Conservation (phyloP, 2,329 filamentous ascomycete species). For the Talaromyces piceae region DNA sequence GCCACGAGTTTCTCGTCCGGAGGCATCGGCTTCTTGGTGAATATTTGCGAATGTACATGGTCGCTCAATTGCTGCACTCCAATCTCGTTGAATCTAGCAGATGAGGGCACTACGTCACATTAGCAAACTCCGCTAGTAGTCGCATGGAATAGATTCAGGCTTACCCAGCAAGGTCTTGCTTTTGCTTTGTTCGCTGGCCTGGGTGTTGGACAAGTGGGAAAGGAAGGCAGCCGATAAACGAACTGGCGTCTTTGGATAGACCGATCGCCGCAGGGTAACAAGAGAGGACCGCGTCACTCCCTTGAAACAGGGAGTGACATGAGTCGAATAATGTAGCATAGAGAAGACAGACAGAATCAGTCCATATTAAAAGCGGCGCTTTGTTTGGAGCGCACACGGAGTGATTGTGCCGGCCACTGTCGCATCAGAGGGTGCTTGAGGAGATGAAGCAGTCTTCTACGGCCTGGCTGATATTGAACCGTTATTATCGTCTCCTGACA, state of each 20-base stretch:
- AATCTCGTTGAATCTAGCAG: slow-evolving; percentile 79
- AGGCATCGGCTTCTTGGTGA: slow-evolving; percentile 48
- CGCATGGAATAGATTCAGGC: background rate
- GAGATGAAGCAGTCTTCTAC: background rate
- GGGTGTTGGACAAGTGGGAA: background rate
- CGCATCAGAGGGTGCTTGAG: background rate
- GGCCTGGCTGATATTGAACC: background rate
- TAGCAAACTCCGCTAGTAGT: background rate
- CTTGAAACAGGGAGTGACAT: slow-evolving; percentile 4
- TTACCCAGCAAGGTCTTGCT: slow-evolving; percentile 24
- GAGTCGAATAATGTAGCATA: slow-evolving; percentile 9
- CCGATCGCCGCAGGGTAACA: slow-evolving; percentile 1
- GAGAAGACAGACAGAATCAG: background rate
- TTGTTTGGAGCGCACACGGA: background rate
- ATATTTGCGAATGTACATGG: slow-evolving; percentile 76
- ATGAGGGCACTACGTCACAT: slow-evolving; percentile 28
- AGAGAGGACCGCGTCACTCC: slow-evolving; percentile 9
- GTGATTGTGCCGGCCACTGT: background rate
- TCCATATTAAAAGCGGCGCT: slow-evolving; percentile 1
- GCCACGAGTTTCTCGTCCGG: slow-evolving; percentile 66
- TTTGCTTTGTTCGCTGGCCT: background rate
- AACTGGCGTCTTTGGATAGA: background rate
- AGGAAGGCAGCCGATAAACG: background rate
- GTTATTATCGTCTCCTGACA: background rate
- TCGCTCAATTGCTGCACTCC: slow-evolving; percentile 88